These are phyloP conservation scores for Chytriomyces hyalinus DNA, from an alignment of 192 early-diverging fungal species.

Conservation along the genomic window DNA sequence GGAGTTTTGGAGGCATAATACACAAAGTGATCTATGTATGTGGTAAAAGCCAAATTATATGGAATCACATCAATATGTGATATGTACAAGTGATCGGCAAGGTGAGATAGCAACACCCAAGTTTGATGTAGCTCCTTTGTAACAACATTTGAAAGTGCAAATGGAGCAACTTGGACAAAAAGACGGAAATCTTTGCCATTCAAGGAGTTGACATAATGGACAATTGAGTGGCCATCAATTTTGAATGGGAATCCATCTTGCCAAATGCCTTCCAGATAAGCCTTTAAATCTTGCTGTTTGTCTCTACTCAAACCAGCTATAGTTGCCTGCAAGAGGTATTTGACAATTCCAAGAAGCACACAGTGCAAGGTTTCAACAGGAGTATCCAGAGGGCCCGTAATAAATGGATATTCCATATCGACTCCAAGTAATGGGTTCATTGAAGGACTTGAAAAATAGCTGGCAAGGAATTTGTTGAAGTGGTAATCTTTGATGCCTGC, in stretches of 20 bases:
- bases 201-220: conserved; percentile 7
- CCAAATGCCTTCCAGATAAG: background rate
- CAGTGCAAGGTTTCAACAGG: conserved; percentile 2
- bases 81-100: background rate
- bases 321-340: background rate
- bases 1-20: background rate
- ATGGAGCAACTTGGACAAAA: conserved; percentile 18
- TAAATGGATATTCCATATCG: background rate
- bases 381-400: background rate
- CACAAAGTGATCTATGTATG: background rate
- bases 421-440: background rate
- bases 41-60: background rate
- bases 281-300: conserved; percentile 10
- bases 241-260: background rate
- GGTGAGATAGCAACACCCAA: background rate
- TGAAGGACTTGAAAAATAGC: background rate
- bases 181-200: conserved; percentile 5
- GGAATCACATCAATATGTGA: background rate
- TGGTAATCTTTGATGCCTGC: background rate
- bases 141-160: background rate
- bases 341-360: background rate
- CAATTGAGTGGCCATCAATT: background rate
- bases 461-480: background rate
- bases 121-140: background rate
- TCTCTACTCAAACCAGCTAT: background rate